Evolutionary conservation across 371 early-diverging fungal species (phyloP), one percentile per base, ranked within the genome.

Genomic region (Rhizomucor pusillus): DNA sequence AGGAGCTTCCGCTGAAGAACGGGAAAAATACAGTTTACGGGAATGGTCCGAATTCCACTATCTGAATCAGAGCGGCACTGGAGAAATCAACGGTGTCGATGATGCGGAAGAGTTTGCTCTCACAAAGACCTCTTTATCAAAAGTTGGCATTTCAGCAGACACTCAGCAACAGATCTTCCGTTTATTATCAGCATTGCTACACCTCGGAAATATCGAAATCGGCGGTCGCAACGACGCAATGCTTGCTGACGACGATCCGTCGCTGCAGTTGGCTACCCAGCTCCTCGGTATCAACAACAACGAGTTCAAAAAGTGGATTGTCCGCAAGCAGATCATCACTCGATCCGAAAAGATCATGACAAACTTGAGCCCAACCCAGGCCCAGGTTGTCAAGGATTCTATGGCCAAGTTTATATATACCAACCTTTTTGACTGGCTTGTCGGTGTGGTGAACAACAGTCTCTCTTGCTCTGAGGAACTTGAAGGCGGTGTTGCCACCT

Each of bases 371-470:
- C 78, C 77, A 13, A 75, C 84, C 5, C 91, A 93, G 69, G 90
- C 95, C 36, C 80, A 80, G 44, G 85, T 89, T 3, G 92, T 90
- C 22, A 73, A 93, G 33, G 97, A 98, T 62, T 92, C 95, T 6
- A 86, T 97, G 9, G 94, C 98, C 29, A 97, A 97, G 69, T 94
- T 85, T 61, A 81, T 98, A 45, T 98, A 98, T 75, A 82, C 90
- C 13, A 85, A 86, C 57, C 73, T 98, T 48, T 98, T 98, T 60
- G 94, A 95, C 62, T 97, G 95, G 93, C 75, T 96, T 10, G 94
- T 98, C 51, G 77, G 78, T 52, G 73, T 88, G 43, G 86, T 87
- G 65, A 96, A 96, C 65, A 72, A 75, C 35, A 89, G 89, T 62
- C 74, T 95, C 40, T 78, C 82, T 40, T 77, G 82, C 40, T 44